Evolutionary conservation across 2,329 filamentous ascomycete species (phyloP), one percentile per base, ranked within the genome.

Genomic region (Alternaria panax): DNA sequence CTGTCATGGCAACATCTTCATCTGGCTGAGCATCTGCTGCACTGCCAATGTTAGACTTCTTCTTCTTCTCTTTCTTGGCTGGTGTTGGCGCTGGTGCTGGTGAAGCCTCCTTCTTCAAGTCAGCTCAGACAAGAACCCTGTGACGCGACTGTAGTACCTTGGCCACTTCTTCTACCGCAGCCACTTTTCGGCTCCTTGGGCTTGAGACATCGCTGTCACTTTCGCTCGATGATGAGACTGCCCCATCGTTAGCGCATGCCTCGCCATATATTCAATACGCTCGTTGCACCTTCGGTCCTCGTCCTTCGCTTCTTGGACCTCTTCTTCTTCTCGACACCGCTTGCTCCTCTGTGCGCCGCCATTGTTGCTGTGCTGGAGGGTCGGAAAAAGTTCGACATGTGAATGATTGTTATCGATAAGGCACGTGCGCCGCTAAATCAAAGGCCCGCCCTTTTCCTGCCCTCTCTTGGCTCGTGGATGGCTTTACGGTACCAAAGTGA

Each of bases 181-280:
- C 53, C 7, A 25, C 46, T 8, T 63, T 65, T 27, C 16, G 48
- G 20, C 43, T 70, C 56, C 62, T 65, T 43, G 64, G 57, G 12
- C 50, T 60, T 9, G 65, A 57, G 18, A 62, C 67, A 60, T 72
- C 71, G 66, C 72, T 76, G 40, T 74, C 73, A 62, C 70, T 70
- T 46, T 74, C 68, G 64, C 65, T 68, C 11, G 71, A 72, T 27
- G 74, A 76, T 16, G 74, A 77, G 20, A 73, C 65, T 66, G 67
- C 38, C 9, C 43, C 24, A 24, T 46, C 22, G 51, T 74, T 47
- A 71, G 60, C 47, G 7, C 30, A 40, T 38, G 14, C 18, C 18
- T 16, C 9, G 34, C 25, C n/a, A 22, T 6, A 5, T 14, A 4
- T 4, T 4, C 4, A 11, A 11, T 5, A 24, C 14, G 5, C 20